phyloP scores from a whole-genome alignment of 805 yeast species.

The Myxozyma neotropica region DNA sequence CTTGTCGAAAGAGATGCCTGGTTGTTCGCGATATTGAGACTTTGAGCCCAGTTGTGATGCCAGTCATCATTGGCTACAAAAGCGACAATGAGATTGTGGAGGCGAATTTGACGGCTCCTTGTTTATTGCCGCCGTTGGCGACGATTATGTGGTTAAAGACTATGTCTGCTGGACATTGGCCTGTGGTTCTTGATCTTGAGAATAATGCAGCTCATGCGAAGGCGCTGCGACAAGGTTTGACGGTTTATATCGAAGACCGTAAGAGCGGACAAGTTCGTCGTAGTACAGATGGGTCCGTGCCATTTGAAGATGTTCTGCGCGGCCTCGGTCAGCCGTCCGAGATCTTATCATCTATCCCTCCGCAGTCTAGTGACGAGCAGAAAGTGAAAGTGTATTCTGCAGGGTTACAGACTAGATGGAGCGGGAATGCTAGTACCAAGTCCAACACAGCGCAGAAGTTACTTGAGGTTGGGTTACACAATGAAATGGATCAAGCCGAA shows the following conservation, averaged over 20 bases:
- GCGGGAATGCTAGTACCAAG: background rate
- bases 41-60: conserved; percentile 48
- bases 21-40: conserved; percentile 70
- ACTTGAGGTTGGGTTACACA: conserved; percentile 18
- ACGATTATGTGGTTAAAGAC: conserved; percentile 10
- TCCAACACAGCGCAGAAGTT: conserved; percentile 12
- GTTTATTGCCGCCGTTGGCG: conserved; percentile 28
- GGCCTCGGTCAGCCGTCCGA: conserved; percentile 10
- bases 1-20: conserved; percentile 81
- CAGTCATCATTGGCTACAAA: conserved; percentile 40
- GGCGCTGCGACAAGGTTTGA: conserved; percentile 21
- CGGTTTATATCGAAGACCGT: conserved; percentile 25
- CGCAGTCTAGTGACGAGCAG: background rate
- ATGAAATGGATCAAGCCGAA: conserved; percentile 24
- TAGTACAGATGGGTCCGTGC: conserved; percentile 7
- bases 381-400: background rate
- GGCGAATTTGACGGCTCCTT: conserved; percentile 23
- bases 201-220: conserved; percentile 19
- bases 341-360: background rate
- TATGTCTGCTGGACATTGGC: conserved; percentile 22
- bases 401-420: background rate
- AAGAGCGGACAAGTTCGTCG: conserved; percentile 6
- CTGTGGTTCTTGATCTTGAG: conserved; percentile 26
- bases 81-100: conserved; percentile 40
- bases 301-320: conserved; percentile 13